phyloP scores from a whole-genome alignment of 2,329 filamentous ascomycete species.

The Rutstroemia sp. region DNA sequence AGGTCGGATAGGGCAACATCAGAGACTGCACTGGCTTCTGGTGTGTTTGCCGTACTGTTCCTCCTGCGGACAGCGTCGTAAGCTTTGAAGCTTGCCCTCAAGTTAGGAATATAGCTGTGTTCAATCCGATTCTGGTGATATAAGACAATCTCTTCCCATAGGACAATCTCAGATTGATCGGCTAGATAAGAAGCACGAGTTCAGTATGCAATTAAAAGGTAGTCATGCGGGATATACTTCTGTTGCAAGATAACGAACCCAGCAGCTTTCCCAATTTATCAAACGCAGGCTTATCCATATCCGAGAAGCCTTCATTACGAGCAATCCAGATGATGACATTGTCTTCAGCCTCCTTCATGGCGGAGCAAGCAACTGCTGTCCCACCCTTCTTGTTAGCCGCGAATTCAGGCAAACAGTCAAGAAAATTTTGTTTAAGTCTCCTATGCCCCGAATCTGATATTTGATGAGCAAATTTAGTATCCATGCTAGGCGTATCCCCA shows the following conservation, averaged over 20 bases:
- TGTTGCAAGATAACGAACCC: background rate
- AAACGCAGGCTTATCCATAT: background rate
- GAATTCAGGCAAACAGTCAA: conserved; percentile 7
- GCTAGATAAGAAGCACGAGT: background rate
- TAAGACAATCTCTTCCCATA: background rate
- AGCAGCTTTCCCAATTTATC: background rate
- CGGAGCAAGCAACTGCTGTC: background rate
- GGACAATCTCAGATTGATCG: background rate
- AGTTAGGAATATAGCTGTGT: background rate
- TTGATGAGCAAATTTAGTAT: background rate
- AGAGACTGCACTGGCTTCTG: background rate
- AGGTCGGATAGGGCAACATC: background rate
- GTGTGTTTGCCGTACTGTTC: background rate
- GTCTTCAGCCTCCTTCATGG: conserved; percentile 6
- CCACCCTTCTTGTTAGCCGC: conserved; percentile 1
- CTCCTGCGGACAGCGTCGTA: background rate
- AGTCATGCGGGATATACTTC: background rate
- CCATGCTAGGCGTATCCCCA: background rate
- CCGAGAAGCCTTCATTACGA: conserved; percentile 2
- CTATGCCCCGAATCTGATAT: conserved; percentile 2
- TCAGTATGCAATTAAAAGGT: background rate
- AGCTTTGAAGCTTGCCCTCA: background rate
- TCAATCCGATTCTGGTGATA: background rate
- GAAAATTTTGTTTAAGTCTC: conserved; percentile 1
- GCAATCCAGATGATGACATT: conserved; percentile 2